phyloP scores from a whole-genome alignment of 805 yeast species.

The Barnettozyma vustinii region DNA sequence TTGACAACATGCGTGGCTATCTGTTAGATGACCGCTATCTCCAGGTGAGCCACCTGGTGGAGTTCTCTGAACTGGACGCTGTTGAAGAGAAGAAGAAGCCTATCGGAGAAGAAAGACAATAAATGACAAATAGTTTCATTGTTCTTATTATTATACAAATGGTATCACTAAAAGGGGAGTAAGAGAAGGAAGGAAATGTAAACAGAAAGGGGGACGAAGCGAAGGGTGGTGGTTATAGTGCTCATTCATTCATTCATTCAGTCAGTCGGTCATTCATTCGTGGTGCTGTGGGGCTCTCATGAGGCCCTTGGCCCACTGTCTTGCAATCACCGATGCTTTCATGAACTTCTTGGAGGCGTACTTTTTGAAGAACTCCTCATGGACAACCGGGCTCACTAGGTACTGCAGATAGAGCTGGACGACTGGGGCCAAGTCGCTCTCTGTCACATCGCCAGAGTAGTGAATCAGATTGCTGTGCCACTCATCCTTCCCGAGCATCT shows the following conservation, averaged over 20 bases:
- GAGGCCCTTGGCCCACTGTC: constrained; percentile 73
- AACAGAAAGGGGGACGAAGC: neutral
- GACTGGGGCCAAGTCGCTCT: constrained; percentile 65
- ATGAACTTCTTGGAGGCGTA: constrained; percentile 85
- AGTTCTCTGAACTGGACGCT: neutral
- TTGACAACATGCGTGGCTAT: constrained; percentile 23
- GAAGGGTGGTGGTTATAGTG: neutral
- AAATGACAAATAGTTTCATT: neutral
- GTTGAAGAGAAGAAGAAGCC: neutral
- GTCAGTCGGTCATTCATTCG: constrained; percentile 2
- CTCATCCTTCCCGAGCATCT: constrained; percentile 61
- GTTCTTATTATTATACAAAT: constrained; percentile 9
- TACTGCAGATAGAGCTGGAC: constrained; percentile 73
- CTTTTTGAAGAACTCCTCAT: constrained; percentile 90
- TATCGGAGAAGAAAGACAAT: neutral
- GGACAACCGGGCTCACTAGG: constrained; percentile 72
- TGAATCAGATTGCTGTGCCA: constrained; percentile 89
- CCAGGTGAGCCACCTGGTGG: constrained; percentile 17
- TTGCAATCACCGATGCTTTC: constrained; percentile 75
- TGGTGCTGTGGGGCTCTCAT: constrained; percentile 10
- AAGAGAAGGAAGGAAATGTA: neutral
- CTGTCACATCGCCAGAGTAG: constrained; percentile 86
- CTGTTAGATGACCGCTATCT: constrained; percentile 14
- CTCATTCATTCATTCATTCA: constrained; percentile 4
- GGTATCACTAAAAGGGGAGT: neutral